Conservation (phyloP, 176 grass and related monocot species). For the Cocos nucifera region DNA sequence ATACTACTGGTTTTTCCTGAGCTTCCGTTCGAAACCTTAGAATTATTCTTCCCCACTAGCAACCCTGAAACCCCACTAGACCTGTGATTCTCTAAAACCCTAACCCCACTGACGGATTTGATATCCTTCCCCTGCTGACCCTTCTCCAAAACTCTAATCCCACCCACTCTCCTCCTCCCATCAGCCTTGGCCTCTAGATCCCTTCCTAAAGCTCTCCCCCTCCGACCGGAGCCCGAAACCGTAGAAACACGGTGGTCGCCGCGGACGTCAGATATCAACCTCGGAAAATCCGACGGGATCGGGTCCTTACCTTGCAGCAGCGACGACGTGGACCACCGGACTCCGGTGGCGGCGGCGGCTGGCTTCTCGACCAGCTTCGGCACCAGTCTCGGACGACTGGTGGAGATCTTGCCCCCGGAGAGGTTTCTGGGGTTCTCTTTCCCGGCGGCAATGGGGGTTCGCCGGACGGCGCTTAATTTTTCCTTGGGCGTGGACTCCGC, state of each 20-base stretch:
- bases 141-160: slow-evolving; percentile 43
- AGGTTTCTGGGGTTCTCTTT: slow-evolving; percentile 32
- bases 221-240: slow-evolving; percentile 32
- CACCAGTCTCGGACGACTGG: slow-evolving; percentile 7
- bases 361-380: slow-evolving; percentile 21
- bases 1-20: not conserved
- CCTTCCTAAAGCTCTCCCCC: slow-evolving; percentile 28
- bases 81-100: slow-evolving; percentile 11
- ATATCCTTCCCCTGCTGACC: slow-evolving; percentile 12
- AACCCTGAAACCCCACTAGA: slow-evolving; percentile 15
- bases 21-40: not conserved
- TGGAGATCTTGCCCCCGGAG: slow-evolving; percentile 30
- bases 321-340: slow-evolving; percentile 75
- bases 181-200: slow-evolving; percentile 28
- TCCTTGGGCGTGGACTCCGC: slow-evolving; percentile 10
- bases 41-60: slow-evolving; percentile 19
- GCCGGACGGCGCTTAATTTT: not conserved
- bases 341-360: slow-evolving; percentile 1
- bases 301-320: slow-evolving; percentile 56
- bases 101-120: slow-evolving; percentile 25
- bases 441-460: slow-evolving; percentile 25
- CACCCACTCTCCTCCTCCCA: slow-evolving; percentile 37
- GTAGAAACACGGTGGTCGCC: slow-evolving; percentile 13
- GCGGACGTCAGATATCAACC: slow-evolving; percentile 25
- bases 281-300: slow-evolving; percentile 41